Percentiles rank a stretch among this genome's conserved stretches.
These are phyloP conservation scores for Hylodesmum podocarpum DNA, from an alignment of 306 rosid species.

Conservation along the genomic window DNA sequence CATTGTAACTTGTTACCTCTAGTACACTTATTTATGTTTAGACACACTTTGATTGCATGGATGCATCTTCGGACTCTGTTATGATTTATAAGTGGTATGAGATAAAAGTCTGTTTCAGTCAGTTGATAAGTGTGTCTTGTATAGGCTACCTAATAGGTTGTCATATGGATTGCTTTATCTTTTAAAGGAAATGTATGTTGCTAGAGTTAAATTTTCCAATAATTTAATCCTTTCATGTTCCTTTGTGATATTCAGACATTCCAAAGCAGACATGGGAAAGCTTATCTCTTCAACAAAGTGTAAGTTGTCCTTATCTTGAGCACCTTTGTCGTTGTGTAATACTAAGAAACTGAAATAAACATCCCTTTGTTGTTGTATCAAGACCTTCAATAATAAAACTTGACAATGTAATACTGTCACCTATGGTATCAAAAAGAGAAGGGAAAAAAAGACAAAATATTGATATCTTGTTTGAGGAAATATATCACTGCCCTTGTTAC, in stretches of 20 bases:
- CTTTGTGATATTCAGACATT: conserved; percentile 65
- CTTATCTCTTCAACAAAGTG: conserved; percentile 94
- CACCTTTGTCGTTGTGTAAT: conserved; percentile 2
- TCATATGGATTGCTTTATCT: background rate
- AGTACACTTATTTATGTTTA: background rate
- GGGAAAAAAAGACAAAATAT: background rate
- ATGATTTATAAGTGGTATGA: background rate
- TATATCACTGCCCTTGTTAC: background rate
- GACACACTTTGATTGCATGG: conserved; percentile 5
- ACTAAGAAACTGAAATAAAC: conserved; percentile 12
- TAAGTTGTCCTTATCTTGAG: conserved; percentile 62
- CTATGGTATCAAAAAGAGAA: background rate
- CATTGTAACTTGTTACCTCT: background rate
- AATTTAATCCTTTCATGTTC: background rate
- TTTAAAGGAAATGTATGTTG: background rate
- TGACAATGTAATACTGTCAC: background rate
- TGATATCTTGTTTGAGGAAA: conserved; percentile 27
- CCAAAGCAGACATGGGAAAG: conserved; percentile 78
- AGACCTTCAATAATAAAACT: background rate
- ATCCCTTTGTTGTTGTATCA: background rate
- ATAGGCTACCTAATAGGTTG: background rate
- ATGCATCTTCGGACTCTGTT: background rate
- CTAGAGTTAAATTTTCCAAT: background rate
- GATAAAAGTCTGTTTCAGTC: conserved; percentile 9
- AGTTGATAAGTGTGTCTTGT: background rate